Evolutionary conservation across 140 eudicot species (phyloP), one percentile per base, ranked within the genome.

Genomic region (Cichorium intybus): DNA sequence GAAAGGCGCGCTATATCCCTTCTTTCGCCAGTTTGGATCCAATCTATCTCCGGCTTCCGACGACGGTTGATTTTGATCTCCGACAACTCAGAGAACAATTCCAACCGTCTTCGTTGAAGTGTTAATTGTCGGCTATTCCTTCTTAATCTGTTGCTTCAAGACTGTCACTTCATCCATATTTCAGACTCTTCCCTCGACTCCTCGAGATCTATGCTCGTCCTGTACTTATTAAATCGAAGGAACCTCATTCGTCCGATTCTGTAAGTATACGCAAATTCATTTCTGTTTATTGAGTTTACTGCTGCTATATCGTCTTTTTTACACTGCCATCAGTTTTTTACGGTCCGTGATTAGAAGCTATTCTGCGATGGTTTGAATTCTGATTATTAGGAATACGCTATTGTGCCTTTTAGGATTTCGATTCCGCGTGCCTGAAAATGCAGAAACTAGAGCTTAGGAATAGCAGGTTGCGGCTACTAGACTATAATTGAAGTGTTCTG

Each of bases 121-220:
- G 15, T 24, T 21, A n/a, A 7, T 23, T 23, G 37, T 48, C 23
- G 60, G 4, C 17, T 56, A 22, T 23, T 27, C 3, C 27, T 45
- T 45, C 18, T 47, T 28, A 31, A 31, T 60, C 59, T 10, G 6
- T 39, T 71, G 59, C 11, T 24, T 71, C 69, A 28, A 71, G 16
- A 61, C 72, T 57, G 35, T 65, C 79, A 65, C 58, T 75, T 43
- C 17, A 20, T 56, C 31, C 61, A 21, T 5, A 48, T 10, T 18
- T 49, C 61, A n/a, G 31, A 46, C 41, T 45, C 66, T 26, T 15
- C 71, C 23, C 43, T 47, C 33, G 41, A 75, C 10, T 66, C 23
- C 43, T 47, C 33, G 41, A 75, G 80, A 75, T 68, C 80, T 68
- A 22, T 62, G 41, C 77, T 71, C 57, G 51, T 71, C 7, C 31